A percentile compares a stretch with the other conserved stretches of the same genome.
Evolutionary conservation across 2,329 filamentous ascomycete genomes (phyloP).

Genomic region (Neonectria neomacrospora): DNA sequence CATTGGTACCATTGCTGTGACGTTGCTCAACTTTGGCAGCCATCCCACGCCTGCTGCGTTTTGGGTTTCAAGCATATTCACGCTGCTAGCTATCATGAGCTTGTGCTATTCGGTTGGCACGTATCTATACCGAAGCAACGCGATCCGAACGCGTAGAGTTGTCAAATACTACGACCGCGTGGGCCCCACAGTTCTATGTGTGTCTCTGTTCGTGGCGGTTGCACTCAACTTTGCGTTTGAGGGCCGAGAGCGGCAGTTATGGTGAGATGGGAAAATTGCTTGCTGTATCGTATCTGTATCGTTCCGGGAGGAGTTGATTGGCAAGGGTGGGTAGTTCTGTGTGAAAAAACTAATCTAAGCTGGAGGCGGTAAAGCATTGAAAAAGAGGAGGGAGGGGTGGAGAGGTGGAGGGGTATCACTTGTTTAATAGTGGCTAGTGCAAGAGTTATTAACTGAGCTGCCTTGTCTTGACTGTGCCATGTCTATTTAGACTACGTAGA

Average conservation of each 20-base stretch:
- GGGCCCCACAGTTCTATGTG: slow-evolving; percentile 83
- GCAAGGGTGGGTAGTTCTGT: background rate
- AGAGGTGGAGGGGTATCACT: slow-evolving; percentile 10
- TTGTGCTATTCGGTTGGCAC: slow-evolving; percentile 86
- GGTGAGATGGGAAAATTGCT: slow-evolving; percentile 50
- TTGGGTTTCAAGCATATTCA: slow-evolving; percentile 80
- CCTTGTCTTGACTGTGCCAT: background rate
- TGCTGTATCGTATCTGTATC: slow-evolving; percentile 16
- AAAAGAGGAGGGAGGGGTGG: no score
- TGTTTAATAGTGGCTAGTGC: slow-evolving; percentile 24
- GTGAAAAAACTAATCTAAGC: slow-evolving; percentile 1
- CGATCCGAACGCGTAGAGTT: slow-evolving; percentile 84
- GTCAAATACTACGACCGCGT: slow-evolving; percentile 91
- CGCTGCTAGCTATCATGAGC: slow-evolving; percentile 78
- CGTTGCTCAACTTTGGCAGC: slow-evolving; percentile 82
- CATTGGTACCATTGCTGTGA: slow-evolving; percentile 86
- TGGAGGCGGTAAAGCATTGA: slow-evolving; percentile 20
- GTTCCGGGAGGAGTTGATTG: slow-evolving; percentile 25
- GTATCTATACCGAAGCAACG: slow-evolving; percentile 88
- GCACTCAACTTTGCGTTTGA: slow-evolving; percentile 83
- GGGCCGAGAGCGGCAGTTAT: slow-evolving; percentile 68
- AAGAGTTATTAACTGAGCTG: slow-evolving; percentile 21
- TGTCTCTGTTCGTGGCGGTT: slow-evolving; percentile 78
- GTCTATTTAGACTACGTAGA: background rate
- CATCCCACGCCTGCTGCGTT: slow-evolving; percentile 70